Evolutionary conservation across 306 rosid genomes (phyloP).

Genomic region (Arachis hypogaea): DNA sequence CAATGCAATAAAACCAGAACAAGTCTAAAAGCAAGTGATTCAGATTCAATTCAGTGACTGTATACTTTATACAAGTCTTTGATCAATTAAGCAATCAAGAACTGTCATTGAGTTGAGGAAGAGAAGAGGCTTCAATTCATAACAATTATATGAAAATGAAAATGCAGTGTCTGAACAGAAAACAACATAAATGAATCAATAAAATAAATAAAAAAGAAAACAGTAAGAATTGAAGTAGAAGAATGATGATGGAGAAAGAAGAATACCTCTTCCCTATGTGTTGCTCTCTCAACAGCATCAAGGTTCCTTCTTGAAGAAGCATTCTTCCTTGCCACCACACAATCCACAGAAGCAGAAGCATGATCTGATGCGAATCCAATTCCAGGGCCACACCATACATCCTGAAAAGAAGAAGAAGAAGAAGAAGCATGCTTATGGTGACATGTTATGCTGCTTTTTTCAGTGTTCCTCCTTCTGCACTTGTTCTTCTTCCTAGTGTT

Average conservation of each 20-base stretch:
- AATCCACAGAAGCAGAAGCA: constrained; percentile 72
- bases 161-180: background rate
- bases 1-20: constrained; percentile 27
- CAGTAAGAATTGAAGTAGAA: too few relatives aligned
- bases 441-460: constrained; percentile 32
- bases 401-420: constrained; percentile 54
- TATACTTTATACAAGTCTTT: constrained; percentile 24
- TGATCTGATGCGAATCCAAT: constrained; percentile 76
- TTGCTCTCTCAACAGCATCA: constrained; percentile 62
- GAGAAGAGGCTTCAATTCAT: too few relatives aligned
- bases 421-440: constrained; percentile 44
- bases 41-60: constrained; percentile 26
- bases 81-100: constrained; percentile 30
- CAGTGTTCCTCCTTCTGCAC: constrained; percentile 42
- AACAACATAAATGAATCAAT: constrained; percentile 10
- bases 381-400: constrained; percentile 99
- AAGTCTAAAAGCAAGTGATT: background rate
- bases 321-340: constrained; percentile 76
- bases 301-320: constrained; percentile 72
- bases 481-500: constrained; percentile 69
- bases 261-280: constrained; percentile 13
- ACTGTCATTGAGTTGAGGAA: background rate
- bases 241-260: too few relatives aligned
- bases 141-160: background rate
- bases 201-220: background rate